phyloP scores from a whole-genome alignment of 108 stramenopile genomes.

The Cyclotella choctawhatcheeana region DNA sequence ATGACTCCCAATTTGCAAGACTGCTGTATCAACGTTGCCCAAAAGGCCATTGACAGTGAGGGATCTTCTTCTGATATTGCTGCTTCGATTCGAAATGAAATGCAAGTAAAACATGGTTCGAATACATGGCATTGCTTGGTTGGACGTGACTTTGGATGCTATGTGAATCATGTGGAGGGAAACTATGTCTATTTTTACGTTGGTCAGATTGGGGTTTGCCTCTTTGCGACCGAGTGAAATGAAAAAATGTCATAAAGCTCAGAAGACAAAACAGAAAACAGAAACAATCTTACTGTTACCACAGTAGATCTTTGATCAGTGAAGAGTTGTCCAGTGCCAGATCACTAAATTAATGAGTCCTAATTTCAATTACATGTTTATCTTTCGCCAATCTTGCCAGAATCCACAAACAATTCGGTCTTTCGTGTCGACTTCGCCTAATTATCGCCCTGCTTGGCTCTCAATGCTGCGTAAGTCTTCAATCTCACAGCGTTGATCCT shows the following conservation, averaged over 20 bases:
- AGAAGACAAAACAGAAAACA: too few species aligned
- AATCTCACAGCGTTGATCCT: slow-evolving; percentile 97
- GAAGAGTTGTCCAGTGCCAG: too few species aligned
- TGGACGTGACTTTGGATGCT: slow-evolving; percentile 46
- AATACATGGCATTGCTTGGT: slow-evolving; percentile 76
- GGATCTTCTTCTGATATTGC: slow-evolving; percentile 6
- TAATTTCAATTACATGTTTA: too few species aligned
- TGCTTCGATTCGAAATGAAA: slow-evolving; percentile 1
- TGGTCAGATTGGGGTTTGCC: slow-evolving; percentile 64
- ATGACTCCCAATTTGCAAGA: slow-evolving; percentile 19
- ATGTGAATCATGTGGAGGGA: slow-evolving; percentile 57
- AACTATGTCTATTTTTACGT: slow-evolving; percentile 73
- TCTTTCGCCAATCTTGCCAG: too few species aligned
- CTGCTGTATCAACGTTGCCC: not conserved
- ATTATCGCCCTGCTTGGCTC: slow-evolving; percentile 57
- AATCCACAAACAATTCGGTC: too few species aligned
- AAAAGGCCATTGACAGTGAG: not conserved
- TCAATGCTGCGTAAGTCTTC: slow-evolving; percentile 96
- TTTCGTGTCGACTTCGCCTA: not conserved
- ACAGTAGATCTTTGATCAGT: too few species aligned
- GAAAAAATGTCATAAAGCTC: too few species aligned
- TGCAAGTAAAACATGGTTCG: slow-evolving; percentile 6
- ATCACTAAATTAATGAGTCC: too few species aligned
- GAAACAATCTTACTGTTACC: too few species aligned
- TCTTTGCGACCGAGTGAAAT: slow-evolving; percentile 69